Evolutionary conservation across 108 stramenopile genomes (phyloP).

Genomic region (Skeletonema marinoi): DNA sequence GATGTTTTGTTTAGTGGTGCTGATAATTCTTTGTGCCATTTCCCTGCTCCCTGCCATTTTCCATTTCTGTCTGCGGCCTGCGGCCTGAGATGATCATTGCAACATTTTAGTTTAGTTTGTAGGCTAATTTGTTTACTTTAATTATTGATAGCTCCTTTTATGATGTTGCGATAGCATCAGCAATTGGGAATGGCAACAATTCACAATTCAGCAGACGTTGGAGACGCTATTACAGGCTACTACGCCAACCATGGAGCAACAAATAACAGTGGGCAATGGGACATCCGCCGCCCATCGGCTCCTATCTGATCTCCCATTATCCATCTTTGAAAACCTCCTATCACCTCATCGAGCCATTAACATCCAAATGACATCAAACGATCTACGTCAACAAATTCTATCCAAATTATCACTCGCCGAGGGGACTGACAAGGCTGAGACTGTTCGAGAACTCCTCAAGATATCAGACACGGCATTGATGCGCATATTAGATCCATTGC

Average conservation of each 20-base stretch:
- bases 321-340: conserved; percentile 62
- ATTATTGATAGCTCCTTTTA: no score
- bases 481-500: conserved; percentile 68
- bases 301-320: conserved; percentile 61
- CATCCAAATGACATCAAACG: background rate
- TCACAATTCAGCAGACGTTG: no score
- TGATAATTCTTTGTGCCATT: no score
- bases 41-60: no score
- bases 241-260: conserved; percentile 2
- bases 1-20: background rate
- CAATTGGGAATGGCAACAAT: no score
- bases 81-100: no score
- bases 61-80: no score
- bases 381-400: conserved; percentile 38
- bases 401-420: conserved; percentile 17
- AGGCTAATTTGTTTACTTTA: no score
- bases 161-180: no score
- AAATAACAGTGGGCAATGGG: background rate
- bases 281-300: conserved; percentile 51
- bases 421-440: conserved; percentile 7
- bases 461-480: conserved; percentile 49
- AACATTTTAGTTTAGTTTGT: background rate
- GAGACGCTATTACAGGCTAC: no score
- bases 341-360: conserved; percentile 10
- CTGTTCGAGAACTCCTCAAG: conserved; percentile 63